phyloP scores from a whole-genome alignment of 1,284 basidiomycete species.

The Fomitopsis pinicola region DNA sequence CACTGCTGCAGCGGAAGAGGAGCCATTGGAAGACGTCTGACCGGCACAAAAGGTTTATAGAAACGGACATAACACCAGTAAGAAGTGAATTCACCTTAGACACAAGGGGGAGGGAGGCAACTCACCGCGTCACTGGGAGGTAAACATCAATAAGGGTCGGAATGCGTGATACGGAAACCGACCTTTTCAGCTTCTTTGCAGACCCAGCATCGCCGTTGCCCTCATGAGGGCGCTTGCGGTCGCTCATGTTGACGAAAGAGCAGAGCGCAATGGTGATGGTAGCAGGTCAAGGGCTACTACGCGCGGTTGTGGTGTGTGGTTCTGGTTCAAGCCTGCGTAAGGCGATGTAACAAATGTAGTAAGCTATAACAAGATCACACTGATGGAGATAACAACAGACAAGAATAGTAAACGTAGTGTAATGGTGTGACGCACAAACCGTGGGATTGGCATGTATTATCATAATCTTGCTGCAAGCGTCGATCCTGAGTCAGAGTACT shows the following conservation, averaged over 20 bases:
- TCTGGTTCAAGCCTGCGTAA: too few species aligned
- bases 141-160: conserved; percentile 7
- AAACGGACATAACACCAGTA: conserved; percentile 38
- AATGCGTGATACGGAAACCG: conserved; percentile 16
- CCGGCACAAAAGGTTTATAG: conserved; percentile 63
- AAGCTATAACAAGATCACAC: too few species aligned
- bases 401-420: too few species aligned
- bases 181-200: conserved; percentile 72
- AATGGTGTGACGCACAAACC: too few species aligned
- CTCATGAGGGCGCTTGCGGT: conserved; percentile 32
- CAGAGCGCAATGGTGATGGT: not conserved
- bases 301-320: not conserved
- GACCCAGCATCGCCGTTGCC: conserved; percentile 43
- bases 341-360: too few species aligned
- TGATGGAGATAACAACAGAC: too few species aligned
- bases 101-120: conserved; percentile 31
- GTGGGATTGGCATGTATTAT: too few species aligned
- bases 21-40: conserved; percentile 54
- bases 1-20: conserved; percentile 36
- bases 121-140: conserved; percentile 63
- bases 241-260: conserved; percentile 25
- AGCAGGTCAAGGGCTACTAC: not conserved
- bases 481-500: too few species aligned
- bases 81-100: conserved; percentile 68
- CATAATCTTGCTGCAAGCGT: too few species aligned